Base-by-base conservation (phyloP, 2,329 filamentous ascomycete species). In the Sporothrix globosa region DNA sequence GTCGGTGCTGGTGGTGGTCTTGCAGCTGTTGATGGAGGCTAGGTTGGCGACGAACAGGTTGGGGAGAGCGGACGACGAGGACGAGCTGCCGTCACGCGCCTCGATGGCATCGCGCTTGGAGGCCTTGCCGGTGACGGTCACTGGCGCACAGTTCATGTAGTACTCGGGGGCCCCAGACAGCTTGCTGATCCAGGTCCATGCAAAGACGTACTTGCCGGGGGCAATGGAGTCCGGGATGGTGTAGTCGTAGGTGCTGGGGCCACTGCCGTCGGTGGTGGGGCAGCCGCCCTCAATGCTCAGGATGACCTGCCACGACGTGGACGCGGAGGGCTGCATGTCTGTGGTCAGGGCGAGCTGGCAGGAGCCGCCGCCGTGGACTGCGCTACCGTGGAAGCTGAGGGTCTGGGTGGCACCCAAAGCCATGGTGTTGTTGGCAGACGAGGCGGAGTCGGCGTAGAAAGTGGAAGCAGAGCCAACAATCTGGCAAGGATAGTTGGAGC, bases 71-170 rank as follows among this genome's bases (percentile, higher is more conserved):
- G 68, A 54, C 2, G 60, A 39, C 4, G 61, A 67, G 2, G 46
- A 48, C 7, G 61, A 66, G 46, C 7, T 67, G 48, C 21, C n/a
- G 54, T 54, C 69, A 17, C 72, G 68, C 7, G 27, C 61, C 30
- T 46, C 46, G 9, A 70, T n/a, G 19, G 19, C 19, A 21, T 70
- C 72, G 0, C 73, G 70, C 71, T 73, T 74, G 27, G 66, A 39
- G n/a, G 52, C 17, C 24, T 76, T 75, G 19, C 75, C 76, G 0
- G 76, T 76, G 70, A 90, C 85, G 21, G 82, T 81, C 21, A 90
- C 83, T 14, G 84, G 83, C 0, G 88, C 87, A 73, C 88, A 91
- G 77, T 89, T 88, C 86, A 90, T 89, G 80, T 91, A 91, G 82
- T 89, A 87, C 76, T 90, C 88, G 21, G 87, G 82, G 73, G 89